These are phyloP conservation scores for Pisolithus microcarpus DNA, from an alignment of 768 basidiomycete genomes.

Conservation along the genomic window DNA sequence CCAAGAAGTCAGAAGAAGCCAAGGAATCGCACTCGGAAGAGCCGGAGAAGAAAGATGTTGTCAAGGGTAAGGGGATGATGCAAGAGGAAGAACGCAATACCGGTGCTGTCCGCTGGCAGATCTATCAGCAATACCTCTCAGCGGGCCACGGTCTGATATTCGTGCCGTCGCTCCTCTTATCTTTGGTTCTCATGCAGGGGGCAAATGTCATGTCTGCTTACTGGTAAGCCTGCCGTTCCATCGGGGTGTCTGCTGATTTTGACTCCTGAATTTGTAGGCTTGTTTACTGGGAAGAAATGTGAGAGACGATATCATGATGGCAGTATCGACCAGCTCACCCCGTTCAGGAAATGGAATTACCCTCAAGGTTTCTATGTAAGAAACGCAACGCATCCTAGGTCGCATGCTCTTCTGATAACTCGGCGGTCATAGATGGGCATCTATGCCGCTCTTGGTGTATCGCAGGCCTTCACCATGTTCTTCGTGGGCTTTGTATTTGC, in stretches of 20 bases:
- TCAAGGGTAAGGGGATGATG: conserved; percentile 57
- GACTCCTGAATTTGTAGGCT: conserved; percentile 39
- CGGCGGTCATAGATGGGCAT: background rate
- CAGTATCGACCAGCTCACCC: background rate
- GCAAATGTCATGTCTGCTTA: conserved; percentile 66
- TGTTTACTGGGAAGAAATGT: conserved; percentile 59
- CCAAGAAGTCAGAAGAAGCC: conserved; percentile 32
- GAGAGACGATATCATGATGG: conserved; percentile 14
- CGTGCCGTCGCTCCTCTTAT: conserved; percentile 56
- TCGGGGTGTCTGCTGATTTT: background rate
- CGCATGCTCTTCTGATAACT: background rate
- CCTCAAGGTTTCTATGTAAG: conserved; percentile 67
- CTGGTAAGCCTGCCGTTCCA: conserved; percentile 40
- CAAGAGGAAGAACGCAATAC: conserved; percentile 78
- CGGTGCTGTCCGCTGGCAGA: conserved; percentile 40
- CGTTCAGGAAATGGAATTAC: conserved; percentile 39
- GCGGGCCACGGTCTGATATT: conserved; percentile 64
- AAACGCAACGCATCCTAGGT: conserved; percentile 1
- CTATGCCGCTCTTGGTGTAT: background rate
- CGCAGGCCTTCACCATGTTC: background rate
- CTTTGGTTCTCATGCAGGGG: conserved; percentile 61
- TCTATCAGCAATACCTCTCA: conserved; percentile 47
- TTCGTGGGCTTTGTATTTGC: conserved; percentile 54
- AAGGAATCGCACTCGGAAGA: conserved; percentile 28
- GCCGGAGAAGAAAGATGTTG: conserved; percentile 26